Evolutionary conservation across 345 rosid genomes (phyloP).

Genomic region (Erodium maritimum): DNA sequence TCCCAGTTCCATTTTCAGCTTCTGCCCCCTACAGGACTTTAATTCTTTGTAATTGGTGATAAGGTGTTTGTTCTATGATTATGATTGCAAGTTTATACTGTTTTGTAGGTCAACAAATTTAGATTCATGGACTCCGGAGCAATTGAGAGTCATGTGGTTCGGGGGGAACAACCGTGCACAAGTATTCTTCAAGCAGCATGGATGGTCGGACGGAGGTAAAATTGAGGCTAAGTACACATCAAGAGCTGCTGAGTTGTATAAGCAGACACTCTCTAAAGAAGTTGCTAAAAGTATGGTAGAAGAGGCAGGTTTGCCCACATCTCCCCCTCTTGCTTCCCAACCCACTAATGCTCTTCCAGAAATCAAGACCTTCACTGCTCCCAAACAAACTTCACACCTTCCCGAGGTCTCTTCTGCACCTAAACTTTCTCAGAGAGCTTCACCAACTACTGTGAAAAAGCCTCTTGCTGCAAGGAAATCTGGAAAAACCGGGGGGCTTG

Average conservation of each 20-base stretch:
- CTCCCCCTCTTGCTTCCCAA: slow-evolving; percentile 43
- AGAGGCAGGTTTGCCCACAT: slow-evolving; percentile 44
- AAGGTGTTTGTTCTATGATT: too few relatives aligned
- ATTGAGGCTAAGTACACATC: slow-evolving; percentile 98
- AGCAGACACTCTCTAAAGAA: slow-evolving; percentile 75
- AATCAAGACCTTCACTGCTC: slow-evolving; percentile 33
- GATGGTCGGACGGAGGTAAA: slow-evolving; percentile 85
- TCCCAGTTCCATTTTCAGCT: not conserved
- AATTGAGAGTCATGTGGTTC: slow-evolving; percentile 62
- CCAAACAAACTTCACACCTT: slow-evolving; percentile 35
- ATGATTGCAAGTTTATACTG: too few relatives aligned
- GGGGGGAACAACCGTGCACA: slow-evolving; percentile 96
- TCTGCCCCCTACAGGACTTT: not conserved
- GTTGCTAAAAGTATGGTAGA: slow-evolving; percentile 70
- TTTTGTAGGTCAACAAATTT: slow-evolving; percentile 82
- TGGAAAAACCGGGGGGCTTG: slow-evolving; percentile 80
- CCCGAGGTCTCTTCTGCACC: slow-evolving; percentile 37
- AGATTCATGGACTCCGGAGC: slow-evolving; percentile 90
- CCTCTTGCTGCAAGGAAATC: slow-evolving; percentile 70
- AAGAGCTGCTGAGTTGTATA: slow-evolving; percentile 81
- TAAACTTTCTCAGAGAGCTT: slow-evolving; percentile 37
- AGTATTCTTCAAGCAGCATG: slow-evolving; percentile 87
- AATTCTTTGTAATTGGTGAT: too few relatives aligned
- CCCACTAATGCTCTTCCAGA: slow-evolving; percentile 39
- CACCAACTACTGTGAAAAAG: slow-evolving; percentile 56